Evolutionary conservation across 2,329 filamentous ascomycete genomes (phyloP), one percentile per base, ranked within the genome.

Genomic region (Claviceps cyperi): DNA sequence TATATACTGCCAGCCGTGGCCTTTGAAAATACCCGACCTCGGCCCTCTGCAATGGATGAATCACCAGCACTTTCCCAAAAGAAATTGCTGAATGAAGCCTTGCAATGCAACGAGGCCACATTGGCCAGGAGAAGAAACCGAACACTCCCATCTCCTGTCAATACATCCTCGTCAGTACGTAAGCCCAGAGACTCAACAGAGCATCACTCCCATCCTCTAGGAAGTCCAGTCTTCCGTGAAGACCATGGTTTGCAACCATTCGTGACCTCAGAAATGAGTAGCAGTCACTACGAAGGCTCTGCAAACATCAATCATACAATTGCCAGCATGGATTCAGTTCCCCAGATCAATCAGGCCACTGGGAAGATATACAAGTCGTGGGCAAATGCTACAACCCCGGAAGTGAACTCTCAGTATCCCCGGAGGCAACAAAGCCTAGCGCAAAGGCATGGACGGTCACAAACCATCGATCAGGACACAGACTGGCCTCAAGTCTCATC

Each of bases 371-470:
- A 61, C 47, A 55, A 48, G 13, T 47, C 48, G 9, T 51, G 54
- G 54, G 52, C 56, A 21, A 50, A 56, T 4, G 48, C 55, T 8
- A 52, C 56, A 9, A 58, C 54, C 22, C 57, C 57, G 2, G 53
- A 55, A 1, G 51, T 55, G 21, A 47, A 51, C 1, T 43, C 50
- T 36, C 57, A 60, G 19, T 57, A 55, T 11, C 45, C 43, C 4
- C 41, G 44, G 17, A 50, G 52, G 4, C 52, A 48, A 32, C 52
- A 58, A 9, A 53, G 48, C 36, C 51, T 55, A 3, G 15, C 53
- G 13, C 58, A 60, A 11, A 54, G 53, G 32, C 57, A 59, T 2
- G 56, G 58, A 37, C 57, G 58, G 14, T 62, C 62, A 47, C 62
- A 62, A 50, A 66, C 61, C 46, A 60, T 57, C 5, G 57, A 54